Percentiles rank a stretch among this genome's conserved stretches.
Evolutionary conservation across 1,139 yeast species (phyloP).

Genomic region (Diutina sp.): DNA sequence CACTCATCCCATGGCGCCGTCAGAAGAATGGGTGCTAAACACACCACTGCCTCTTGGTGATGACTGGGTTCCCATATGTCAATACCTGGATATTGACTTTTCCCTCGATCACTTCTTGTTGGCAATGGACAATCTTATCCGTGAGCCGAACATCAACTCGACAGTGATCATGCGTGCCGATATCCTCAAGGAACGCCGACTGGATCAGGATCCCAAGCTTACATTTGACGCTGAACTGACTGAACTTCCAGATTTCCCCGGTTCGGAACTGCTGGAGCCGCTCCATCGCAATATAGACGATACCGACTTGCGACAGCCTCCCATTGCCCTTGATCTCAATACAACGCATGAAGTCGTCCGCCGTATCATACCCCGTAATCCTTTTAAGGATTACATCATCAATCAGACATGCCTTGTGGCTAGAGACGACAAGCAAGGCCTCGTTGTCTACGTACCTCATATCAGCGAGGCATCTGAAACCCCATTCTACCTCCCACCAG

Average conservation of each 20-base stretch:
- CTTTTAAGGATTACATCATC: slow-evolving; percentile 68
- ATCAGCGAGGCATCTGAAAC: slow-evolving; percentile 43
- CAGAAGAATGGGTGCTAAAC: not conserved
- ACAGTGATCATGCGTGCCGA: slow-evolving; percentile 87
- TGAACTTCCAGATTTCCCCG: slow-evolving; percentile 19
- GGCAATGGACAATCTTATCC: slow-evolving; percentile 73
- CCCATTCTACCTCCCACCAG: slow-evolving; percentile 85
- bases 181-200: slow-evolving; percentile 45
- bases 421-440: slow-evolving; percentile 3
- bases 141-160: slow-evolving; percentile 85
- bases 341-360: slow-evolving; percentile 44
- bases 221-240: slow-evolving; percentile 1
- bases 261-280: slow-evolving; percentile 1
- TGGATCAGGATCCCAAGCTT: slow-evolving; percentile 12
- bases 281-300: slow-evolving; percentile 44
- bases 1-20: not conserved
- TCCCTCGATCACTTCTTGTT: slow-evolving; percentile 43
- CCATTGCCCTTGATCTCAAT: slow-evolving; percentile 20
- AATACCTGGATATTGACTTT: slow-evolving; percentile 16
- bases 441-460: slow-evolving; percentile 72
- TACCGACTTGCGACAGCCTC: slow-evolving; percentile 33
- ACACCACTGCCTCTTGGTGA: not conserved
- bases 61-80: not conserved
- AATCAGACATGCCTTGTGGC: slow-evolving; percentile 67
- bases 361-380: slow-evolving; percentile 80